Percentiles rank a stretch among this genome's conserved stretches.
phyloP scores from a whole-genome alignment of 257 asterid genomes.

The Solanum etuberosum region DNA sequence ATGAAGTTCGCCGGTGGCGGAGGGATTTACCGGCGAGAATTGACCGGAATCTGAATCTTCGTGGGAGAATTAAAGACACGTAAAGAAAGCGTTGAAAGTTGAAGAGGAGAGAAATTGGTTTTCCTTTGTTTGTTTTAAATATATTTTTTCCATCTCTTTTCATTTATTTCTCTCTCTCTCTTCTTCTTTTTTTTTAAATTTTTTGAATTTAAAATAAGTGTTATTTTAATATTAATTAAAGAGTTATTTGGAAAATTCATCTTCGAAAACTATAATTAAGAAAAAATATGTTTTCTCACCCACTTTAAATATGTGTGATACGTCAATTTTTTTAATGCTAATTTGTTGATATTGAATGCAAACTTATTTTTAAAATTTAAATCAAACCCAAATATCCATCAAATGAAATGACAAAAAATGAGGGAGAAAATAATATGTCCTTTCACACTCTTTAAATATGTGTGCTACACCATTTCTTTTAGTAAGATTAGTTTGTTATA shows the following conservation, averaged over 20 bases:
- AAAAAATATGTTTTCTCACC: background rate
- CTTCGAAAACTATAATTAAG: background rate
- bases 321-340: too few relatives aligned
- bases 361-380: too few relatives aligned
- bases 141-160: background rate
- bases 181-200: too few relatives aligned
- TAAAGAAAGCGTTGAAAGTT: background rate
- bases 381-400: background rate
- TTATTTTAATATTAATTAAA: background rate
- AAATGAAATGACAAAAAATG: background rate
- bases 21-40: background rate
- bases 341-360: too few relatives aligned
- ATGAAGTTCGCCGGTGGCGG: background rate
- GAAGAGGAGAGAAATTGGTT: background rate
- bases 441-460: background rate
- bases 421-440: too few relatives aligned
- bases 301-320: too few relatives aligned
- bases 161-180: too few relatives aligned
- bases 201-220: too few relatives aligned
- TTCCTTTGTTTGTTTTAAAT: background rate
- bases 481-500: background rate
- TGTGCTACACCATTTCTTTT: background rate
- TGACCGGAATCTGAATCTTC: background rate
- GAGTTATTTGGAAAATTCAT: background rate
- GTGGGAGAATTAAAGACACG: background rate